phyloP scores from a whole-genome alignment of 345 rosid species.

The Psidium friedrichsthalianum region DNA sequence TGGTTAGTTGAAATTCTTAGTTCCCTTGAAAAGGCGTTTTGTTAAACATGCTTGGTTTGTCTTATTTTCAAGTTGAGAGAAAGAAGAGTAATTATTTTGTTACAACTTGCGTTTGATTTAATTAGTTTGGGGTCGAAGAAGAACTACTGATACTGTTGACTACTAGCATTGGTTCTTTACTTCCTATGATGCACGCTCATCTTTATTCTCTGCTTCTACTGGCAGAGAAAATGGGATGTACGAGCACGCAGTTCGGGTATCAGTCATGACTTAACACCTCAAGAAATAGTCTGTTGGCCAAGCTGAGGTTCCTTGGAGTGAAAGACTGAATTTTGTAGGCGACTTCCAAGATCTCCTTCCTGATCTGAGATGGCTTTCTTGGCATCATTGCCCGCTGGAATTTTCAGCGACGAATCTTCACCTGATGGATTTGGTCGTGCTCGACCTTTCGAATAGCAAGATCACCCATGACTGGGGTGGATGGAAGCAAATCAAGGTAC shows the following conservation, averaged over 20 bases:
- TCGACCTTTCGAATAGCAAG: accelerated
- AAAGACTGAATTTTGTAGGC: accelerated
- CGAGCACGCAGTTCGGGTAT: not conserved
- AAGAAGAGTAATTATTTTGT: not conserved
- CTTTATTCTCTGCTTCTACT: not conserved
- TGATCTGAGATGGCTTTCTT: not conserved
- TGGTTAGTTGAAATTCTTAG: not conserved
- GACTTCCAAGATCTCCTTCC: not conserved
- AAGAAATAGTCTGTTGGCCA: not conserved
- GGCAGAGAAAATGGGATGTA: accelerated
- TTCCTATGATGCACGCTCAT: not conserved
- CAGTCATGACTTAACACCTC: not conserved
- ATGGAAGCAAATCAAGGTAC: not conserved
- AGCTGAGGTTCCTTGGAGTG: not conserved
- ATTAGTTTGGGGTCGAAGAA: not conserved
- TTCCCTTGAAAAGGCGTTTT: not conserved
- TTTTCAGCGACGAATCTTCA: not conserved
- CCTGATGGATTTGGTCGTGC: not conserved
- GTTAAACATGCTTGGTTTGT: not conserved
- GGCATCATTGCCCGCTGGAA: accelerated
- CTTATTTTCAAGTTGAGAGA: not conserved
- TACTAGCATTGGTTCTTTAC: not conserved
- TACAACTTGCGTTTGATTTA: accelerated
- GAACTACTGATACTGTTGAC: not conserved
- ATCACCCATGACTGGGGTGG: not conserved